phyloP scores from a whole-genome alignment of 805 yeast species.

The Yamadazyma sp. region DNA sequence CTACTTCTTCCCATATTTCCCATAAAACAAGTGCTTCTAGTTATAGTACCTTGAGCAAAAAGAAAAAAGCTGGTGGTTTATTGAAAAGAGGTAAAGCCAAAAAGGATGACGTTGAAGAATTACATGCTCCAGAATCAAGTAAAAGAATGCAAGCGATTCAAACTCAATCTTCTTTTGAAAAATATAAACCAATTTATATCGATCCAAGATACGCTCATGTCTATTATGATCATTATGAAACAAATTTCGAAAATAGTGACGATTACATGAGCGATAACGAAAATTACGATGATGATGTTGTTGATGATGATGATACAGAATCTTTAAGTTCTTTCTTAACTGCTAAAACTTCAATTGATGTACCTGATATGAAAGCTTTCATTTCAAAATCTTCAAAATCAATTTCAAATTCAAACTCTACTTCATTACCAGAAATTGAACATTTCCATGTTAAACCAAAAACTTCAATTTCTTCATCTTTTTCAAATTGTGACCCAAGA shows the following conservation, averaged over 20 bases:
- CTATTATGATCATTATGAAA: slow-evolving; percentile 20
- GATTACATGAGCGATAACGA: slow-evolving; percentile 20
- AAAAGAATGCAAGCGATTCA: slow-evolving; percentile 26
- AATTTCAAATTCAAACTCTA: slow-evolving; percentile 1
- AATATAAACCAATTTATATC: slow-evolving; percentile 19
- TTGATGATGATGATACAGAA: slow-evolving; percentile 17
- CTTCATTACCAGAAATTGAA: no score
- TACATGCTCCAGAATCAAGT: slow-evolving; percentile 19
- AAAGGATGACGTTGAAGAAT: slow-evolving; percentile 7
- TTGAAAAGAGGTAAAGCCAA: slow-evolving; percentile 8
- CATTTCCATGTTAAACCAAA: slow-evolving; percentile 14
- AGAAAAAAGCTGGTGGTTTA: slow-evolving; percentile 23
- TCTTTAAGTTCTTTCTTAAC: slow-evolving; percentile 33
- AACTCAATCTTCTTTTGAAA: slow-evolving; percentile 22
- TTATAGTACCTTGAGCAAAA: slow-evolving; percentile 18
- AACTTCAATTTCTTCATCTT: slow-evolving; percentile 44
- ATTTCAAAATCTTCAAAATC: slow-evolving; percentile 3
- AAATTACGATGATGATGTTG: slow-evolving; percentile 15
- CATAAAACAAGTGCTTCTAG: slow-evolving; percentile 25
- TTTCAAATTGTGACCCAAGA: slow-evolving; percentile 51
- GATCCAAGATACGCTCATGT: slow-evolving; percentile 21
- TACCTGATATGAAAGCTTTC: slow-evolving; percentile 12
- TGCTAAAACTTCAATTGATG: slow-evolving; percentile 24
- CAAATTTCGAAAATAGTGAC: slow-evolving; percentile 16
- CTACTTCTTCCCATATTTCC: slow-evolving; percentile 22